Base-by-base conservation (phyloP, 1,139 yeast genomes). In the Suhomyces ambrosiae region DNA sequence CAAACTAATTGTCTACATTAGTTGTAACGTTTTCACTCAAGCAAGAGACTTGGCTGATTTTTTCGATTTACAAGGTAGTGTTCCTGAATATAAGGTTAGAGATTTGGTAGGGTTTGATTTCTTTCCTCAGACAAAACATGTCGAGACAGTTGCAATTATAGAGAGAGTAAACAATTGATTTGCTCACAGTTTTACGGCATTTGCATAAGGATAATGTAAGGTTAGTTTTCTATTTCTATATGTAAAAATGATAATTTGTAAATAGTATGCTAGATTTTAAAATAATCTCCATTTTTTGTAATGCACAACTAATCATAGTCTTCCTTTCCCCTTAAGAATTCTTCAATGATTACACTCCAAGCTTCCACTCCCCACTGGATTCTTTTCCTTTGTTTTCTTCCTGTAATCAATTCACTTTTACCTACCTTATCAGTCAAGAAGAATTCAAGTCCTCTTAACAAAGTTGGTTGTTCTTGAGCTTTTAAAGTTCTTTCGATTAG, bases 361-460 rank as follows among this genome's bases (percentile, higher is more conserved):
- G 79, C 64, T 40, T 74, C 74, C 9, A 76, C 71, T 2, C 85
- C 95, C 95, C 95, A 87, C 26, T 72, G 71, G 7, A 86, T 73
- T 56, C 94, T 72, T 43, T 69, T 72, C 28, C 58, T 65, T 52
- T 84, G 90, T 50, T 78, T 81, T 44, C 70, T 71, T 5, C 85
- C 80, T 28, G 68, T 64, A n/a, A 80, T 60, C 31, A 82, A 68
- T 30, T 68, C 74, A 53, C 83, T 74, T 13, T 59, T 60, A 38
- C 65, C 63, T 9, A 83, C 73, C 31, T 72, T 75, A 41, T 78
- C 76, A 28, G 69, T 73, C 36, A 85, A 61, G 58, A 88, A 86
- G 58, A 78, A 83, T 49, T 79, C 86, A 28, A 90, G 57, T 3
- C 97, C 96, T 53, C 84, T 77, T 37, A 88, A 58, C 21, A 87